phyloP scores from a whole-genome alignment of 169 alveolate species.

The Cryptosporidium meleagridis region DNA sequence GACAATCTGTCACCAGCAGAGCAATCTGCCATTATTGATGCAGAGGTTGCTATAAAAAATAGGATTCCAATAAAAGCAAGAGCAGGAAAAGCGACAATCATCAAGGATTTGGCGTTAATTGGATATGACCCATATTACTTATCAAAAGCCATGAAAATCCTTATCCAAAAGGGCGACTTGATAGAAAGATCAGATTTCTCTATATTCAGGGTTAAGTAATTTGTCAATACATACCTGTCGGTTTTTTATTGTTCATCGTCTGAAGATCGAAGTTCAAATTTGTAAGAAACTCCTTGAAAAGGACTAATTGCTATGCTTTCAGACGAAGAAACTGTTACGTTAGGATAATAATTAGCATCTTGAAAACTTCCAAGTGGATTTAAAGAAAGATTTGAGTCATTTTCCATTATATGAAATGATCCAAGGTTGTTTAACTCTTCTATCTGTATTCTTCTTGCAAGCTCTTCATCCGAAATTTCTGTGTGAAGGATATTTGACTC shows the following conservation, averaged over 20 bases:
- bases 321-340: background rate
- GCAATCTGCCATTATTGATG: constrained; percentile 77
- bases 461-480: constrained; percentile 42
- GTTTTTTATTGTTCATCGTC: constrained; percentile 21
- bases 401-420: background rate
- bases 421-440: constrained; percentile 27
- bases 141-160: constrained; percentile 59
- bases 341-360: background rate
- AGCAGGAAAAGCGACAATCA: constrained; percentile 47
- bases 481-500: background rate
- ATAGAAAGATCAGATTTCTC: constrained; percentile 66
- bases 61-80: constrained; percentile 63
- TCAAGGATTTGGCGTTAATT: constrained; percentile 43
- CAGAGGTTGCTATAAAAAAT: constrained; percentile 69
- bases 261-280: constrained; percentile 27
- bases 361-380: constrained; percentile 4
- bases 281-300: constrained; percentile 51
- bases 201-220: constrained; percentile 22
- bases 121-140: constrained; percentile 69
- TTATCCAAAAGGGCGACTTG: constrained; percentile 50
- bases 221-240: background rate
- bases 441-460: constrained; percentile 66
- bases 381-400: background rate
- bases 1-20: constrained; percentile 86
- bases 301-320: background rate